Evolutionary conservation across 768 basidiomycete species (phyloP).

Genomic region (Lentinus tigrinus): DNA sequence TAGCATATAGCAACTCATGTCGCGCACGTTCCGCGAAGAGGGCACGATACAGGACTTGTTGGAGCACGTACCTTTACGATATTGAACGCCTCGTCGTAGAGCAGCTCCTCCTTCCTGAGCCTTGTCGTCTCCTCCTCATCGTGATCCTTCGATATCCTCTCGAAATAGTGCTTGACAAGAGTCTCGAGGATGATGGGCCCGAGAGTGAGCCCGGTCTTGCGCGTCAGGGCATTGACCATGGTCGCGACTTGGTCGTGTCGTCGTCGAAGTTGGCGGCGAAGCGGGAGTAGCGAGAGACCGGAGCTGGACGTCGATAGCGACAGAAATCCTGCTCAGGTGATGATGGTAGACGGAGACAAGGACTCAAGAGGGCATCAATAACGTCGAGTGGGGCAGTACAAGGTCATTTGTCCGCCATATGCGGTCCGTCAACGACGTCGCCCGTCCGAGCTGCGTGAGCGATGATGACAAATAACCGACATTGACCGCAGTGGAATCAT

Average conservation of each 20-base stretch:
- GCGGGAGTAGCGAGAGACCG: background rate
- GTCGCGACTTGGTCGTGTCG: too few species aligned
- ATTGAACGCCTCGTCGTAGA: conserved; percentile 80
- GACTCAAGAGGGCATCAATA: too few species aligned
- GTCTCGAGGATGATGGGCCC: conserved; percentile 75
- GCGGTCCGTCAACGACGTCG: too few species aligned
- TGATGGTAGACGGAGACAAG: too few species aligned
- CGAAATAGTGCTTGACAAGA: conserved; percentile 84
- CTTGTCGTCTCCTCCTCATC: conserved; percentile 42
- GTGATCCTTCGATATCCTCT: conserved; percentile 42
- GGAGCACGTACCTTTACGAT: conserved; percentile 60
- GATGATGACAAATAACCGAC: too few species aligned
- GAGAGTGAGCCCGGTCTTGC: conserved; percentile 61
- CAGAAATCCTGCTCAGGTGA: background rate
- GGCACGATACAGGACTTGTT: too few species aligned
- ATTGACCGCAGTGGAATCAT: too few species aligned
- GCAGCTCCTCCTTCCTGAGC: conserved; percentile 68
- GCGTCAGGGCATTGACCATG: conserved; percentile 53
- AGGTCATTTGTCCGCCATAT: too few species aligned
- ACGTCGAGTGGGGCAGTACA: too few species aligned
- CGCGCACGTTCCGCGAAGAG: too few species aligned
- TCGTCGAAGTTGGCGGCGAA: too few species aligned
- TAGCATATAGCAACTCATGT: background rate
- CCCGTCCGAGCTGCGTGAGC: too few species aligned
- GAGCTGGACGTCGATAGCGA: background rate